A percentile compares a stretch with the other conserved stretches of the same genome.
These are phyloP conservation scores for Paramecium biaurelia DNA, from an alignment of 73 alveolate species.

Conservation along the genomic window DNA sequence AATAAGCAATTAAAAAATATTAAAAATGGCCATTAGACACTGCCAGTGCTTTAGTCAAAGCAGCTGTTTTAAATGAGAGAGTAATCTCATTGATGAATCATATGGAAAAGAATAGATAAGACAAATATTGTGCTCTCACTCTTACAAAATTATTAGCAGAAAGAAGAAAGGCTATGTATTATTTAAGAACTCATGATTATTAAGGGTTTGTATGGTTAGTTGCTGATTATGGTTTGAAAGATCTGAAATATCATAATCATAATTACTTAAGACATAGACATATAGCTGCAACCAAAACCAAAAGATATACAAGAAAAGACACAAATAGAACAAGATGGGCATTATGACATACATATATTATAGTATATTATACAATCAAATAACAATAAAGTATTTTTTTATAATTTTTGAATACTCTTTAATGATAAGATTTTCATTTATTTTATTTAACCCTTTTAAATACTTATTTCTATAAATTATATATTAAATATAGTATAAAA, in stretches of 20 bases:
- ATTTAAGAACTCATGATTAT: constrained; percentile 15
- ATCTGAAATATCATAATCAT: background rate
- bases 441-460: too few relatives aligned
- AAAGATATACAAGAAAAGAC: background rate
- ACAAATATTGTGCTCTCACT: background rate
- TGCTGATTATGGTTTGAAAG: constrained; percentile 28
- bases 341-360: background rate
- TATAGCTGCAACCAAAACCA: background rate
- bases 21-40: constrained; percentile 47
- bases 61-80: constrained; percentile 27
- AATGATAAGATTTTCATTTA: background rate
- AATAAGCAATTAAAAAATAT: constrained; percentile 34
- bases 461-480: too few relatives aligned
- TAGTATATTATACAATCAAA: background rate
- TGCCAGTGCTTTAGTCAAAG: background rate
- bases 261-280: background rate
- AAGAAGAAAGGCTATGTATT: constrained; percentile 21
- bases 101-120: constrained; percentile 37
- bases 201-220: background rate
- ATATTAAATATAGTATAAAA: too few relatives aligned
- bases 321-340: constrained; percentile 18
- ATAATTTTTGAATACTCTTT: too few relatives aligned
- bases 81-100: background rate
- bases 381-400: too few relatives aligned
- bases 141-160: background rate